Conservation (phyloP, 345 rosid genomes). For the Physaria fendleri region DNA sequence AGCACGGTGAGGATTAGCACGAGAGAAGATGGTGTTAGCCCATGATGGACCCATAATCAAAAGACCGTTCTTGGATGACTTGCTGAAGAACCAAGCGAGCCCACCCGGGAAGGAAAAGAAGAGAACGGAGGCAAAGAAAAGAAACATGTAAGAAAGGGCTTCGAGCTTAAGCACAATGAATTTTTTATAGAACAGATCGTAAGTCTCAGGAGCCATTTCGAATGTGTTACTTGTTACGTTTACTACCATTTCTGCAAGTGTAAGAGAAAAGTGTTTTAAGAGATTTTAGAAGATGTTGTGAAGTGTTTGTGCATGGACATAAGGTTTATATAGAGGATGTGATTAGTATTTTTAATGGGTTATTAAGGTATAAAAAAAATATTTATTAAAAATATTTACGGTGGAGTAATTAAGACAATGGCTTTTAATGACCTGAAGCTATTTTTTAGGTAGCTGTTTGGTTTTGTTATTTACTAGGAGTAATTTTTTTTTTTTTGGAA, state of each 20-base stretch:
- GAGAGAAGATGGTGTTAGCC: constrained; percentile 34
- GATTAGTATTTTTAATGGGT: not conserved
- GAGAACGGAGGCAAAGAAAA: constrained; percentile 34
- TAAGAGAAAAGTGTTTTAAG: not conserved
- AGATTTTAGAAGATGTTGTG: constrained; percentile 16
- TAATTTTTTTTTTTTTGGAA: constrained; percentile 14
- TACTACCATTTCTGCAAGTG: too few relatives aligned
- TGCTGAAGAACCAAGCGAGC: constrained; percentile 48
- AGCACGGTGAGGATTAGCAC: constrained; percentile 46
- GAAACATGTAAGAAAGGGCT: constrained; percentile 23
- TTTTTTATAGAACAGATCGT: constrained; percentile 12
- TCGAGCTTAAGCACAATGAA: constrained; percentile 26
- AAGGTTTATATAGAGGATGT: constrained; percentile 25
- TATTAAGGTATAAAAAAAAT: not conserved
- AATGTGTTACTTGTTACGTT: too few relatives aligned
- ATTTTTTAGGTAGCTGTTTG: not conserved
- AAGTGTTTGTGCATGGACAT: constrained; percentile 15
- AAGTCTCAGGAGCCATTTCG: constrained; percentile 39
- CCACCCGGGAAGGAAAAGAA: constrained; percentile 54
- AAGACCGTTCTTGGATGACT: constrained; percentile 10
- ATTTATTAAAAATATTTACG: not conserved
- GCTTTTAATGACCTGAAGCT: not conserved
- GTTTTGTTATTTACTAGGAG: constrained; percentile 14
- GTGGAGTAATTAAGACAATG: not conserved
- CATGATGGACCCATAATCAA: constrained; percentile 68